A percentile compares a stretch with the other conserved stretches of the same genome.
phyloP scores from a whole-genome alignment of 176 grass and related monocot genomes.

The Coix lacrymajobi region DNA sequence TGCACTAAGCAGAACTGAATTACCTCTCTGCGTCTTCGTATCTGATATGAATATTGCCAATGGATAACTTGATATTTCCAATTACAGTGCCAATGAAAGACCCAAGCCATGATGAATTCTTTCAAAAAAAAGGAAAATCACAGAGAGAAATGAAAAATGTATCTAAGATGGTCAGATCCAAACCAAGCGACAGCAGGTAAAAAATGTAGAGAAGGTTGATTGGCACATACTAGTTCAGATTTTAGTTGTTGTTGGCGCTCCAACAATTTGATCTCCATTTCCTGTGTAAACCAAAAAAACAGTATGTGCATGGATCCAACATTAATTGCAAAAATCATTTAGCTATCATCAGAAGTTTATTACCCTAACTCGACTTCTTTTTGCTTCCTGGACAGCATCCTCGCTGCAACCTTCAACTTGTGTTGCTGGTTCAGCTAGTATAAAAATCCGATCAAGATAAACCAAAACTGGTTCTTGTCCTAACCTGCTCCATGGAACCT shows the following conservation, averaged over 20 bases:
- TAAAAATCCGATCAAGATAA: constrained; percentile 95
- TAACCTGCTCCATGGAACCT: constrained; percentile 98
- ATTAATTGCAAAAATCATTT: constrained; percentile 20
- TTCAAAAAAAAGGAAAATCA: constrained; percentile 1
- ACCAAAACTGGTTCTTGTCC: constrained; percentile 95
- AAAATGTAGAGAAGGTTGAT: constrained; percentile 8
- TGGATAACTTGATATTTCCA: constrained; percentile 92
- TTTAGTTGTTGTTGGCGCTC: constrained; percentile 80
- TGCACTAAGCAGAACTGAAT: constrained; percentile 23
- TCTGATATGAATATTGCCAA: constrained; percentile 98
- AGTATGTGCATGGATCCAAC: background rate
- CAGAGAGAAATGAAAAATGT: constrained; percentile 15
- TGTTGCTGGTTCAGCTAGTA: constrained; percentile 93
- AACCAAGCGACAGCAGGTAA: constrained; percentile 4
- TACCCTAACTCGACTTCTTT: constrained; percentile 81
- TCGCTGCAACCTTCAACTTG: constrained; percentile 95
- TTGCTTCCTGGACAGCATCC: constrained; percentile 94
- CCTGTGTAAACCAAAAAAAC: constrained; percentile 42
- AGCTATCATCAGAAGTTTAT: constrained; percentile 17
- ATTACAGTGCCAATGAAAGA: constrained; percentile 93
- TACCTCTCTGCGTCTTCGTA: constrained; percentile 94
- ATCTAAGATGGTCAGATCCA: background rate
- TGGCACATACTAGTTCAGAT: constrained; percentile 69
- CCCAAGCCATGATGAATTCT: constrained; percentile 89
- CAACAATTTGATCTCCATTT: constrained; percentile 91